These are phyloP conservation scores for Cubamyces sp. DNA, from an alignment of 768 basidiomycete genomes.

Conservation along the genomic window DNA sequence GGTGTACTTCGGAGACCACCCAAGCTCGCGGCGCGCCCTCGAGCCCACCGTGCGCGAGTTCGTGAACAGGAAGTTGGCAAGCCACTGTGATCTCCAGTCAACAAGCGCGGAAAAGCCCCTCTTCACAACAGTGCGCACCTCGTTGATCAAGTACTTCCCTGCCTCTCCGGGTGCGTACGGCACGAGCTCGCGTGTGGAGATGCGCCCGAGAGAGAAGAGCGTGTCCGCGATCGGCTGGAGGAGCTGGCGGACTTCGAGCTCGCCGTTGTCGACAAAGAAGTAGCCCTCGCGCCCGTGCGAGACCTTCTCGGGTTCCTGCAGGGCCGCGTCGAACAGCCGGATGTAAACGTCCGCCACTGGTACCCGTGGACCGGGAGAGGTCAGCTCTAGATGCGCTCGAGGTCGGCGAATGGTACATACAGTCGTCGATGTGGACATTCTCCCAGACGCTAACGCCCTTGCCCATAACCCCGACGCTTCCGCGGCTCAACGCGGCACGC, in stretches of 20 bases:
- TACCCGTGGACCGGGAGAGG: neutral
- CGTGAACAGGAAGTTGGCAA: neutral
- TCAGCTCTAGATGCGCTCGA: neutral
- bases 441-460: constrained; percentile 61
- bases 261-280: constrained; percentile 36
- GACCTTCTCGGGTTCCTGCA: constrained; percentile 23
- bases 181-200: constrained; percentile 40
- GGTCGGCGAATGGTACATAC: constrained; percentile 38
- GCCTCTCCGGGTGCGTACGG: constrained; percentile 49
- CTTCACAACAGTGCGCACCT: no score
- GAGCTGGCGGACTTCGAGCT: constrained; percentile 34
- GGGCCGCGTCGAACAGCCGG: constrained; percentile 43
- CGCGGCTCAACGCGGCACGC: constrained; percentile 46
- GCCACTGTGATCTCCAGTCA: neutral
- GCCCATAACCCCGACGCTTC: constrained; percentile 56
- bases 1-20: constrained; percentile 49
- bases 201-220: constrained; percentile 34
- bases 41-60: neutral
- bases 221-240: constrained; percentile 40
- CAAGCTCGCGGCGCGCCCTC: constrained; percentile 38
- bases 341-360: constrained; percentile 47
- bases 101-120: no score
- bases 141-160: constrained; percentile 27
- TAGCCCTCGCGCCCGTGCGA: constrained; percentile 41
- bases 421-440: constrained; percentile 49